These are phyloP conservation scores for Phoma sp. DNA, from an alignment of 2,329 filamentous ascomycete species.

Conservation along the genomic window DNA sequence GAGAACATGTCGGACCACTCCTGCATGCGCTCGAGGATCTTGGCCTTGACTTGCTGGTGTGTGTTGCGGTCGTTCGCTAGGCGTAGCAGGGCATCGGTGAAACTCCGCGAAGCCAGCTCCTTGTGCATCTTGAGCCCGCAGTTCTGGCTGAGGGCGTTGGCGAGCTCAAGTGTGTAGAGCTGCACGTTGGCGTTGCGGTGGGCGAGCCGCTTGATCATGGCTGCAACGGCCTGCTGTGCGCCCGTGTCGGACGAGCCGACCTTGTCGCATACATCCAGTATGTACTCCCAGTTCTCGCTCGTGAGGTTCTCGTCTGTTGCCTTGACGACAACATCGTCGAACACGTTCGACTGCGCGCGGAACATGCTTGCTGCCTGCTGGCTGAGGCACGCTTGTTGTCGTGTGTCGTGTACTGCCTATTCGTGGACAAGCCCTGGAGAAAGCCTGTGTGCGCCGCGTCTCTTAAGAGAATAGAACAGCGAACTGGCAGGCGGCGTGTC, in stretches of 20 bases:
- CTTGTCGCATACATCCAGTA: constrained; percentile 68
- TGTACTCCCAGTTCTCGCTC: constrained; percentile 76
- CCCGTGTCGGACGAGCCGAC: constrained; percentile 60
- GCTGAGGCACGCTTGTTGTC: not conserved
- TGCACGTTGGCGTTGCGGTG: constrained; percentile 96
- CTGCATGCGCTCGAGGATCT: constrained; percentile 95
- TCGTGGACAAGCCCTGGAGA: no score
- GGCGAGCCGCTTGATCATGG: constrained; percentile 88
- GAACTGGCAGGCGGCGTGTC: not conserved
- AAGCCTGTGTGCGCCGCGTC: not conserved
- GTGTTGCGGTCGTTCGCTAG: constrained; percentile 94
- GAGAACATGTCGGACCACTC: constrained; percentile 96
- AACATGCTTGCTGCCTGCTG: constrained; percentile 48
- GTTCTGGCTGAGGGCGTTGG: constrained; percentile 90
- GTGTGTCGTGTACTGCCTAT: no score
- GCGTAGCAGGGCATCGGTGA: constrained; percentile 90
- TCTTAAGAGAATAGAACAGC: not conserved
- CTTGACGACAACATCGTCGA: constrained; percentile 75
- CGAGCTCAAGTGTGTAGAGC: constrained; percentile 88
- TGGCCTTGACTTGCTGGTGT: constrained; percentile 93
- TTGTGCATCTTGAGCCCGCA: constrained; percentile 86
- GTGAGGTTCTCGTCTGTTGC: constrained; percentile 98
- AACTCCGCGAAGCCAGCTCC: constrained; percentile 87
- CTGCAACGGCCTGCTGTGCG: constrained; percentile 83
- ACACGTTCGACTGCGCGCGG: constrained; percentile 66